Evolutionary conservation across 148 eudicot species (phyloP).

Genomic region (Rhododendron henanense): DNA sequence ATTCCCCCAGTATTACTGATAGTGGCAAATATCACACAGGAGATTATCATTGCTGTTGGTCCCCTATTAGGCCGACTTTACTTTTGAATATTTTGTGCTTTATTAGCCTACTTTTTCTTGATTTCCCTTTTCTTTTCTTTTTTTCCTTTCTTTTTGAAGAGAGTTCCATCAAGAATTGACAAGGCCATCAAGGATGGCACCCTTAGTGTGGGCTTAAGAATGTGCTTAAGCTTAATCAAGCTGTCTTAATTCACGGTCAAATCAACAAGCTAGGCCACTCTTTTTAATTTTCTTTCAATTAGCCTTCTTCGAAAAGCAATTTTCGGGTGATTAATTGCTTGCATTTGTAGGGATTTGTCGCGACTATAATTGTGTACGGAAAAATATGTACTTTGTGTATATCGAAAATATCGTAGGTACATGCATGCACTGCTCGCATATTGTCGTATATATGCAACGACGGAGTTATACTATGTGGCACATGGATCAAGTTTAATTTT

Average conservation of each 20-base stretch:
- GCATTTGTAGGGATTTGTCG: not conserved
- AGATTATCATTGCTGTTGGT: constrained; percentile 17
- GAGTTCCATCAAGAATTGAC: not conserved
- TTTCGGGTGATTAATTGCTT: not conserved
- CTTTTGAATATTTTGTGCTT: not conserved
- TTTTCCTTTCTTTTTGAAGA: not conserved
- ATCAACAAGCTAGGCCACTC: not conserved
- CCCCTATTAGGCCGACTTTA: constrained; percentile 22
- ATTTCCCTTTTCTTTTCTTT: not conserved
- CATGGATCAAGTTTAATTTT: not conserved
- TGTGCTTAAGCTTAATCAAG: not conserved
- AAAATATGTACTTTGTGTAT: not conserved
- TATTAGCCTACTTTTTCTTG: constrained; percentile 10
- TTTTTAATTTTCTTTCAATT: not conserved
- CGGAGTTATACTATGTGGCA: too few species aligned
- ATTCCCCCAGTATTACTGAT: not conserved
- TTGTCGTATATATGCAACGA: not conserved
- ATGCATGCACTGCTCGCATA: not conserved
- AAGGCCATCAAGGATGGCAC: not conserved
- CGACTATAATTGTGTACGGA: not conserved
- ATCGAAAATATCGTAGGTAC: not conserved
- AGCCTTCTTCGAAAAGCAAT: not conserved
- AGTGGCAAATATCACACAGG: constrained; percentile 23
- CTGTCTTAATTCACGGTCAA: not conserved
- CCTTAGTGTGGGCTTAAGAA: constrained; percentile 5